phyloP scores from a whole-genome alignment of 805 yeast species.

The Candida pini region DNA sequence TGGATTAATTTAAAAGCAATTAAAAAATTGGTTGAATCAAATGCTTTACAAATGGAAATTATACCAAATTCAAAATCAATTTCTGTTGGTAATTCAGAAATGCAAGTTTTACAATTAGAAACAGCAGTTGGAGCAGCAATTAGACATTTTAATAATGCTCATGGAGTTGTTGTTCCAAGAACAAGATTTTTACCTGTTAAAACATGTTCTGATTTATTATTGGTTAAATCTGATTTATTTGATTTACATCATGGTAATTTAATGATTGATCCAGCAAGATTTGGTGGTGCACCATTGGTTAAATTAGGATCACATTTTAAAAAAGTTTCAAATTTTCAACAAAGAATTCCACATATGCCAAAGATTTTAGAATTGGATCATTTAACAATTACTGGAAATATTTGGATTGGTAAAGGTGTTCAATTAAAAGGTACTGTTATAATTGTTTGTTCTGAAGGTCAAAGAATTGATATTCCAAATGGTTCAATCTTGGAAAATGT shows the following conservation, averaged over 20 bases:
- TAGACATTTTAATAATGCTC: slow-evolving; percentile 90
- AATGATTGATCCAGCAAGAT: slow-evolving; percentile 76
- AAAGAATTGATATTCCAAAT: slow-evolving; percentile 94
- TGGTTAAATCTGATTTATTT: slow-evolving; percentile 94
- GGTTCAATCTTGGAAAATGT: slow-evolving; percentile 94
- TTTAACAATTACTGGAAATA: slow-evolving; percentile 96
- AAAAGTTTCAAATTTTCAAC: slow-evolving; percentile 86
- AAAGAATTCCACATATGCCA: slow-evolving; percentile 92
- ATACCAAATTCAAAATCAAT: slow-evolving; percentile 91
- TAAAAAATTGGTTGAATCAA: slow-evolving; percentile 82
- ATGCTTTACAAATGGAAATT: slow-evolving; percentile 83
- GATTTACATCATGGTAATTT: slow-evolving; percentile 87
- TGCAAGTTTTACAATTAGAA: slow-evolving; percentile 89
- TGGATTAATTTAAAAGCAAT: slow-evolving; percentile 96
- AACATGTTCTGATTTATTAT: slow-evolving; percentile 89
- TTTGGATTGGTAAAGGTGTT: slow-evolving; percentile 81
- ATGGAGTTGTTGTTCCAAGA: slow-evolving; percentile 98
- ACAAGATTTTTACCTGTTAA: slow-evolving; percentile 96
- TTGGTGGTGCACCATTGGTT: slow-evolving; percentile 88
- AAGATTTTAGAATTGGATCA: slow-evolving; percentile 94
- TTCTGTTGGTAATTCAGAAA: slow-evolving; percentile 67
- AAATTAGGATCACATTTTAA: slow-evolving; percentile 96
- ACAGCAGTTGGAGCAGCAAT: slow-evolving; percentile 99
- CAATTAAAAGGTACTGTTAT: slow-evolving; percentile 95
- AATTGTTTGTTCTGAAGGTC: slow-evolving; percentile 95